A percentile compares a stretch with the other conserved stretches of the same genome.
Conservation (phyloP, 2,329 filamentous ascomycete genomes). For the Trichoderma cornu-damae region DNA sequence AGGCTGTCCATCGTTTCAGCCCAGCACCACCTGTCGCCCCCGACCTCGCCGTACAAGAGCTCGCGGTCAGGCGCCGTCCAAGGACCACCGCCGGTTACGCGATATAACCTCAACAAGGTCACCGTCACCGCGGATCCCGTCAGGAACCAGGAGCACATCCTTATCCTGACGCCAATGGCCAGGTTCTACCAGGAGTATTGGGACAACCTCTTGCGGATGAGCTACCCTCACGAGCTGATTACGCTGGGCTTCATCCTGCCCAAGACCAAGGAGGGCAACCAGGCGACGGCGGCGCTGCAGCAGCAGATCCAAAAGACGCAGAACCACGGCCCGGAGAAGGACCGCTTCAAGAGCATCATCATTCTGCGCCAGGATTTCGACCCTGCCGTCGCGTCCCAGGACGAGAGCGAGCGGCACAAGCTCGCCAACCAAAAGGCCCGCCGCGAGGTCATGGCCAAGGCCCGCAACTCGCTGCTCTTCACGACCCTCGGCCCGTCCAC, state of each 20-base stretch:
- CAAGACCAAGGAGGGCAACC: constrained; percentile 86
- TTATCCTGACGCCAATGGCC: constrained; percentile 88
- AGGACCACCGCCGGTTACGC: constrained; percentile 74
- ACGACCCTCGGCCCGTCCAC: constrained; percentile 87
- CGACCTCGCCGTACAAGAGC: constrained; percentile 40
- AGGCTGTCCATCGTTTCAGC: constrained; percentile 44
- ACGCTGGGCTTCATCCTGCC: constrained; percentile 94
- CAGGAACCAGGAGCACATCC: constrained; percentile 74
- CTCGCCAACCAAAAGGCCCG: constrained; percentile 82
- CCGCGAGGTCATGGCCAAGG: constrained; percentile 84
- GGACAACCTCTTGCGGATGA: constrained; percentile 80
- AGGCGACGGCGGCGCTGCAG: constrained; percentile 76
- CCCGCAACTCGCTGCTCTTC: constrained; percentile 90
- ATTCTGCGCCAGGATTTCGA: constrained; percentile 96
- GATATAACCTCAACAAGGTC: constrained; percentile 93
- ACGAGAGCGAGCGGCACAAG: constrained; percentile 86
- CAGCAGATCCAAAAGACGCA: constrained; percentile 82
- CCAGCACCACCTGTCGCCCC: constrained; percentile 41
- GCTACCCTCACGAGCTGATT: constrained; percentile 90
- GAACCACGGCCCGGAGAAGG: constrained; percentile 64
- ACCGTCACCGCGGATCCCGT: constrained; percentile 74
- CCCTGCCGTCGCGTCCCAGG: constrained; percentile 70
- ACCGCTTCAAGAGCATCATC: constrained; percentile 86
- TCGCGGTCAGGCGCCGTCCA: constrained; percentile 29
- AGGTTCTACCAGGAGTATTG: constrained; percentile 94